A percentile compares a stretch with the other conserved stretches of the same genome.
These are phyloP conservation scores for Lipomyces yamadae DNA, from an alignment of 805 yeast genomes.

Conservation along the genomic window DNA sequence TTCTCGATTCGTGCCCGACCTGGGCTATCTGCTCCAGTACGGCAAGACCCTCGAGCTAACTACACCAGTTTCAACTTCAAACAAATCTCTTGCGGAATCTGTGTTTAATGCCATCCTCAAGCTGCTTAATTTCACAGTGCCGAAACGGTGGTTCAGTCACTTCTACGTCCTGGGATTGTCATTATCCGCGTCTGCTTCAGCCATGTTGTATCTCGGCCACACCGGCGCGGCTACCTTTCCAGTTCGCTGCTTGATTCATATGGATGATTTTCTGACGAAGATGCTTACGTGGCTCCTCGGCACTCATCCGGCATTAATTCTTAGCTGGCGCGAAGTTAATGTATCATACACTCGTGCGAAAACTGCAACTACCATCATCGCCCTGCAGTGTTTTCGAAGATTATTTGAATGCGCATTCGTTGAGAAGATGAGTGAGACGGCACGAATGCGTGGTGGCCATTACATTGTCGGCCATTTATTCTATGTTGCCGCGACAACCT, in stretches of 20 bases:
- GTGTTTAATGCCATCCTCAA: not conserved
- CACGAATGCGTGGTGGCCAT: constrained; percentile 63
- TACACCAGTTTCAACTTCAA: not conserved
- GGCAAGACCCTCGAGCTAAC: constrained; percentile 25
- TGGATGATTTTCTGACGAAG: constrained; percentile 2
- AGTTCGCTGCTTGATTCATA: constrained; percentile 2
- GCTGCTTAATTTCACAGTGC: constrained; percentile 39
- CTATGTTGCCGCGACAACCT: constrained; percentile 45
- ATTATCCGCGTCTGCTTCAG: not conserved
- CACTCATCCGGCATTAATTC: not conserved
- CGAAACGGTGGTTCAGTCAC: constrained; percentile 45
- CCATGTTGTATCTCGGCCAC: constrained; percentile 8
- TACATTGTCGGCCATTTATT: constrained; percentile 62
- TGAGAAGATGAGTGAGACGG: constrained; percentile 46
- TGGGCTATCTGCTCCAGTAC: constrained; percentile 24
- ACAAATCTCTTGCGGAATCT: not conserved
- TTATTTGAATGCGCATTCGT: constrained; percentile 55
- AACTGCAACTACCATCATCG: constrained; percentile 10
- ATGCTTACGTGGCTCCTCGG: not conserved
- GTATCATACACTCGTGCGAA: constrained; percentile 10
- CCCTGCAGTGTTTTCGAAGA: constrained; percentile 57
- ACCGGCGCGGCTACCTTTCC: not conserved
- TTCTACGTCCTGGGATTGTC: constrained; percentile 42
- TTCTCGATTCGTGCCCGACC: constrained; percentile 9
- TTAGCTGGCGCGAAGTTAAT: not conserved